phyloP scores from a whole-genome alignment of 2,329 filamentous ascomycete species.

The Colletotrichum sp. region DNA sequence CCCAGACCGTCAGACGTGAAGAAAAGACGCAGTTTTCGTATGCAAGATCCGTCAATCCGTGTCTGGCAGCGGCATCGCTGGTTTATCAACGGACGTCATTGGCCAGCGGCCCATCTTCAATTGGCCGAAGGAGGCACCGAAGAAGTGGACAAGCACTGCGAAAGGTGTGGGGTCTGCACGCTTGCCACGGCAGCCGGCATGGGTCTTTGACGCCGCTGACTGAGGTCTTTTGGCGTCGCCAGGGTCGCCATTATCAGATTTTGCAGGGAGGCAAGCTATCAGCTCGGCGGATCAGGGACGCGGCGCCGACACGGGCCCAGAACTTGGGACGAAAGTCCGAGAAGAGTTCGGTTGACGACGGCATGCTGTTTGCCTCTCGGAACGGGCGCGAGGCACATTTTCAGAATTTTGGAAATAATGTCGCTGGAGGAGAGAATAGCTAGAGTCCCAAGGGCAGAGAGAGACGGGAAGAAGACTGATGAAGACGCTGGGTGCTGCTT shows the following conservation, averaged over 20 bases:
- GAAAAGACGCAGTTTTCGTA: neutral
- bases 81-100: neutral
- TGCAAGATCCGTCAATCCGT: neutral
- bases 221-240: neutral
- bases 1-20: neutral
- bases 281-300: conserved; percentile 1
- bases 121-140: conserved; percentile 10
- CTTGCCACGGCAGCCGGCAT: neutral
- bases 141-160: neutral
- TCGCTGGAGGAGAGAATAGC: neutral
- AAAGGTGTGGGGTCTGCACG: neutral
- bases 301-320: conserved; percentile 4
- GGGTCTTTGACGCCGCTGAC: conserved; percentile 4
- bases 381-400: neutral
- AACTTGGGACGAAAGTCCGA: conserved; percentile 14
- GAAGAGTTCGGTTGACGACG: neutral
- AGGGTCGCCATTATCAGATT: neutral
- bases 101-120: neutral
- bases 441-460: neutral
- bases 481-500: neutral
- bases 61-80: neutral
- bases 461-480: neutral
- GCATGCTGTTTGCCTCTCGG: neutral
- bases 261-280: neutral
- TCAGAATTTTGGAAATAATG: neutral